phyloP scores from a whole-genome alignment of 2,329 filamentous ascomycete genomes.

The Moelleriella libera region DNA sequence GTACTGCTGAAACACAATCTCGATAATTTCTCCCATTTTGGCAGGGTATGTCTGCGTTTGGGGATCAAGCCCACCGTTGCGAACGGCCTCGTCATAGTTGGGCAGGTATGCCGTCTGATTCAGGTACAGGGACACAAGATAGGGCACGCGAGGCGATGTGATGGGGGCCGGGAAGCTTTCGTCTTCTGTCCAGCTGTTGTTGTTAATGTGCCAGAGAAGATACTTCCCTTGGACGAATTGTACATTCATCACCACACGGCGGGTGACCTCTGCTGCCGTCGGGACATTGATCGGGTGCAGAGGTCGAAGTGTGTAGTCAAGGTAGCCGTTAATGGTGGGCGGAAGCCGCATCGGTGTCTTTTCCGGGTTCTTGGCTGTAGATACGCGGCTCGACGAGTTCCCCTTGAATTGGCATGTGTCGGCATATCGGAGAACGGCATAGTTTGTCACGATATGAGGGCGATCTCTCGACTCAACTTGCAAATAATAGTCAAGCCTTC shows the following conservation, averaged over 20 bases:
- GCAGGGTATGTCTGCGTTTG: conserved; percentile 34
- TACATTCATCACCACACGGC: conserved; percentile 1
- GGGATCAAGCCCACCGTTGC: conserved; percentile 40
- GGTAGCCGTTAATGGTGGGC: not conserved
- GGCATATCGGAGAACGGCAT: conserved; percentile 32
- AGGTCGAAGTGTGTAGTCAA: conserved; percentile 1
- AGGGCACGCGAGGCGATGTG: conserved; percentile 1
- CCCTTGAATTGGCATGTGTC: conserved; percentile 1
- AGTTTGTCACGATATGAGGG: conserved; percentile 27
- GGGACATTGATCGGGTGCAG: conserved; percentile 1
- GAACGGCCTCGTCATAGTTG: conserved; percentile 33
- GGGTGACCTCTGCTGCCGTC: not conserved
- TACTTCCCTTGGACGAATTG: not conserved
- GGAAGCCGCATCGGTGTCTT: not conserved
- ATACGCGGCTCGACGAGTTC: not conserved
- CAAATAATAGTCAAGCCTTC: conserved; percentile 26
- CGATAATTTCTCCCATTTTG: conserved; percentile 39
- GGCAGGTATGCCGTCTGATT: conserved; percentile 16
- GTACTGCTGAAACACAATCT: conserved; percentile 34
- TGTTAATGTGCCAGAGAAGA: conserved; percentile 13
- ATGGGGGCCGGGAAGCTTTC: not conserved
- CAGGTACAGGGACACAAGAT: conserved; percentile 6
- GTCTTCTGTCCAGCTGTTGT: conserved; percentile 28
- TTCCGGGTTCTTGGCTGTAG: conserved; percentile 2
- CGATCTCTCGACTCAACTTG: conserved; percentile 36